A percentile compares a stretch with the other conserved stretches of the same genome.
phyloP scores from a whole-genome alignment of 768 basidiomycete species.

The Rhodotorula diobovata region DNA sequence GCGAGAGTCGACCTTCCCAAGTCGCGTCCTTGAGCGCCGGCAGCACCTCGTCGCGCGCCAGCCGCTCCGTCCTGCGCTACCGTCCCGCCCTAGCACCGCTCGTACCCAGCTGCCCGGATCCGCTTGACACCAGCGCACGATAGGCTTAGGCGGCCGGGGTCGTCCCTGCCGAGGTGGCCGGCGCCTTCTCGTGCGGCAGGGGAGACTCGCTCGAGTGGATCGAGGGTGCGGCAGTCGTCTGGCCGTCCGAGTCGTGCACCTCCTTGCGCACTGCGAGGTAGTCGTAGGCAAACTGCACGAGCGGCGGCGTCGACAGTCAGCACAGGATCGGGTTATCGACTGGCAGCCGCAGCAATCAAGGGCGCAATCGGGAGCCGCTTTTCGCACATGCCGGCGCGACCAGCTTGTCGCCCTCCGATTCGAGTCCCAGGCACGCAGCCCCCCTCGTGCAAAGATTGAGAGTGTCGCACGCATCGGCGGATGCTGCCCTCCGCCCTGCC shows the following conservation, averaged over 20 bases:
- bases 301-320: neutral
- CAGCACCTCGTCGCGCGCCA: too few relatives aligned
- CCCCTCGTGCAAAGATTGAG: neutral
- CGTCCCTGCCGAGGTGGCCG: neutral
- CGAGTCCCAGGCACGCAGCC: too few relatives aligned
- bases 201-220: neutral
- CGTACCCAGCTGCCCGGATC: too few relatives aligned
- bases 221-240: neutral
- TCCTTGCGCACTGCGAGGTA: constrained; percentile 27
- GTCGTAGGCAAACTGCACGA: constrained; percentile 21
- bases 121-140: too few relatives aligned
- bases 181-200: neutral
- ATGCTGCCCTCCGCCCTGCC: too few relatives aligned
- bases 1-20: too few relatives aligned
- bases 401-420: neutral
- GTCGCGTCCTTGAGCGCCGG: too few relatives aligned
- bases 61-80: too few relatives aligned
- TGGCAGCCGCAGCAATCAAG: neutral
- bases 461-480: too few relatives aligned
- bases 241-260: constrained; percentile 1
- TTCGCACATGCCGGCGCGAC: too few relatives aligned
- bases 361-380: neutral
- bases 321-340: neutral
- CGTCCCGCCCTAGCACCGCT: too few relatives aligned
- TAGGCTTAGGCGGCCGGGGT: neutral